Percentiles rank a stretch among this genome's conserved stretches.
Evolutionary conservation across 2,329 filamentous ascomycete species (phyloP).

Genomic region (Penicillium janthinellum): DNA sequence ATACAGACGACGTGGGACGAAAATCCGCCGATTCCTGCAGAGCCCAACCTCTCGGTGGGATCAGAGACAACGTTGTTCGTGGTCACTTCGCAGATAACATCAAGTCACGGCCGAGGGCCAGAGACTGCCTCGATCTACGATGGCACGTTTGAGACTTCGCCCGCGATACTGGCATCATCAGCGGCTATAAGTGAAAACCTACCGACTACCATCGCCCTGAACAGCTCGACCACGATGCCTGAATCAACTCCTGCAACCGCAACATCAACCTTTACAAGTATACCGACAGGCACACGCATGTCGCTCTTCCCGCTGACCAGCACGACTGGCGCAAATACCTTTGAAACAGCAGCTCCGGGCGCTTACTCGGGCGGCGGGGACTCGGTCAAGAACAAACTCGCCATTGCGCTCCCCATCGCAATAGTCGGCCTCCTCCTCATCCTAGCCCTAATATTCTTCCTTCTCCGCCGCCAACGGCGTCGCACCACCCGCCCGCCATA

Average conservation of each 20-base stretch:
- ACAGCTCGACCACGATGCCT: background rate
- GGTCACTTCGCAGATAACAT: background rate
- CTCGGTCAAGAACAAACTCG: slow-evolving; percentile 31
- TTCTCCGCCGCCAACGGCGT: slow-evolving; percentile 27
- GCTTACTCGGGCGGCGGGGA: slow-evolving; percentile 7
- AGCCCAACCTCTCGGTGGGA: background rate
- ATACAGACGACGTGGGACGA: background rate
- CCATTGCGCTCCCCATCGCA: slow-evolving; percentile 38
- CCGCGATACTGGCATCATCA: background rate
- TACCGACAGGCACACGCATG: background rate
- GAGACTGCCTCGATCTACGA: background rate
- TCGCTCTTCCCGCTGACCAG: background rate
- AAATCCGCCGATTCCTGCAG: background rate
- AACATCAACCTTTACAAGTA: background rate
- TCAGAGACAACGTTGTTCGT: background rate
- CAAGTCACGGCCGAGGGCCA: background rate
- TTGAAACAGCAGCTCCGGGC: slow-evolving; percentile 1
- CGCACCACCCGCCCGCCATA: slow-evolving; percentile 9
- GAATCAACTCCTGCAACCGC: background rate
- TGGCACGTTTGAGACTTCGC: background rate
- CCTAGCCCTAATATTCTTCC: slow-evolving; percentile 28
- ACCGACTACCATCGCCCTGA: background rate
- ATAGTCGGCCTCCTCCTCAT: slow-evolving; percentile 32
- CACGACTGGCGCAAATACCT: background rate
- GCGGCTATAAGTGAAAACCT: background rate